These are phyloP conservation scores for Actinomucor elegans DNA, from an alignment of 371 early-diverging fungal species.

Conservation along the genomic window DNA sequence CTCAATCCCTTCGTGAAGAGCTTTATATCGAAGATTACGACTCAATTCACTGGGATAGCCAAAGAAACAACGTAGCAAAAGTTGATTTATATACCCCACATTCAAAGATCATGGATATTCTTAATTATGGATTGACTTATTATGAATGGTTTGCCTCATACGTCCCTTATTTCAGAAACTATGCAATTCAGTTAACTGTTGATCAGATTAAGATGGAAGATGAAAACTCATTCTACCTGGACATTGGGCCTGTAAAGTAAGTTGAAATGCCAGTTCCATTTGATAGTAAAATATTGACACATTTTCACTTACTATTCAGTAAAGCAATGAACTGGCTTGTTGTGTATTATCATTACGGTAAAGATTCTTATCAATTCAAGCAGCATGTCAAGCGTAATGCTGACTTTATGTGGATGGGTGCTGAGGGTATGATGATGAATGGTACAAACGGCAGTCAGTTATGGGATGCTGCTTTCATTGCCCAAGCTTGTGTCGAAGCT, in stretches of 20 bases:
- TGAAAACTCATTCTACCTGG: constrained; percentile 84
- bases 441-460: constrained; percentile 98
- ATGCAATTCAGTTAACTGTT: constrained; percentile 75
- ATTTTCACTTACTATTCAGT: too few species aligned
- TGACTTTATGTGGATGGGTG: constrained; percentile 91
- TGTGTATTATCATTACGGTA: constrained; percentile 82
- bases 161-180: constrained; percentile 58
- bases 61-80: constrained; percentile 79
- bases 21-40: constrained; percentile 85
- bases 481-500: constrained; percentile 69
- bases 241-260: constrained; percentile 95
- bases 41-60: constrained; percentile 77
- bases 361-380: constrained; percentile 77
- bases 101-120: constrained; percentile 70
- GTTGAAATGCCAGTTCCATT: too few species aligned
- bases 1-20: constrained; percentile 79
- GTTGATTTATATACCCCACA: constrained; percentile 89
- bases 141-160: constrained; percentile 64
- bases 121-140: constrained; percentile 64
- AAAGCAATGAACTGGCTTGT: constrained; percentile 91
- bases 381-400: constrained; percentile 70
- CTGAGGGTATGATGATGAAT: constrained; percentile 93
- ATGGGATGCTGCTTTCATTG: constrained; percentile 93
- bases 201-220: constrained; percentile 88
- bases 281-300: too few species aligned